Evolutionary conservation across 371 early-diverging fungal species (phyloP), one percentile per base, ranked within the genome.

Genomic region (Basidiobolus meristosporus): DNA sequence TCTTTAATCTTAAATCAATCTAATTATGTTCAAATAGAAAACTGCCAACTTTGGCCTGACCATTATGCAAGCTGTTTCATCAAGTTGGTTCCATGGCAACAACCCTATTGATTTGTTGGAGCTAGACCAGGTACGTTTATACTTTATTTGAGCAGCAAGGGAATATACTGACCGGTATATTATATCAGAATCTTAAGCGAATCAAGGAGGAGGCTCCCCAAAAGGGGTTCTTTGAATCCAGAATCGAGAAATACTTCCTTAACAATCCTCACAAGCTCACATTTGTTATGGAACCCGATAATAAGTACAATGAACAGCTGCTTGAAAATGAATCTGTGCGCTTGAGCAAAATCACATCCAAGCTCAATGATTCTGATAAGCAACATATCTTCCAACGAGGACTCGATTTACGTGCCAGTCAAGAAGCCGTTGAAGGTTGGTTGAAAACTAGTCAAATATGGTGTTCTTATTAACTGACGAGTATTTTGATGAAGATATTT

Each of bases 1-100:
- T 23, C 12, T 16, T 20, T 20, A 31, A 11, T 14, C 29, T n/a
- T 15, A 11, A 30, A 3, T 37, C 14, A 47, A 18, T 16, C 30
- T 16, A 22, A 17, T 30, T n/a, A 39, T 6, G 28, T n/a, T n/a
- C n/a, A n/a, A n/a, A 16, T 53, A 82, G 79, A 77, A 87, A 63
- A 81, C 77, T 1, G 73, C 88, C 1, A 69, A 77, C 51, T 95
- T 91, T 64, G 92, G 92, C 12, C 62, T 95, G 55, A 61, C 57
- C 3, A 52, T 91, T 15, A 77, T 85, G 72, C 75, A 82, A 39
- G 69, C 71, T 12, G 51, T 88, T 21, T 61, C 77, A 0, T 70
- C 80, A n/a, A 70, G 80, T 12, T 86, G 88, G 89, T 77, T 89
- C 51, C 86, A 91, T 47, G 84, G 80, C n/a, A 75, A 66, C 12